Conservation (phyloP, 306 rosid species). For the Lathyrus oleraceus region DNA sequence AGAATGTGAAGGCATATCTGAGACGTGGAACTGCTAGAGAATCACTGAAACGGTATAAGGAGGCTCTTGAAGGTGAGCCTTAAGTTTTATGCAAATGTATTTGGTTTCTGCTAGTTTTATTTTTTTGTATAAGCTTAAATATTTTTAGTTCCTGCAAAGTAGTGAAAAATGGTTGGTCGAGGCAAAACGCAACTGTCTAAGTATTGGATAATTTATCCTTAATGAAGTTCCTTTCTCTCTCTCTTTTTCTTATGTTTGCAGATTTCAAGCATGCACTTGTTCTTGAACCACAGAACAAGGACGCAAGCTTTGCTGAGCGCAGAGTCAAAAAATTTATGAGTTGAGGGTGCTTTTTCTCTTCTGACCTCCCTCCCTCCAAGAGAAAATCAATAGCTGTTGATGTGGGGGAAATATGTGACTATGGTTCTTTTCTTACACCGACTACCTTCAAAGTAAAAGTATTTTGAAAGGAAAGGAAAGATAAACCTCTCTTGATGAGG, state of each 20-base stretch:
- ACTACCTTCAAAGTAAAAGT: not conserved
- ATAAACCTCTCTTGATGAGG: slow-evolving; percentile 18
- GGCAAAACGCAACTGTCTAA: no score
- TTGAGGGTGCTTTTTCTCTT: slow-evolving; percentile 33
- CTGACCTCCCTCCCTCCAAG: not conserved
- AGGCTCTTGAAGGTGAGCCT: slow-evolving; percentile 67
- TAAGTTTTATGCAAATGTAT: not conserved
- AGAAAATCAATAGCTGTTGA: slow-evolving; percentile 20
- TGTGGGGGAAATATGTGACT: not conserved
- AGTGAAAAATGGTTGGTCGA: no score
- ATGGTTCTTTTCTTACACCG: not conserved
- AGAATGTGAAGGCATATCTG: slow-evolving; percentile 92
- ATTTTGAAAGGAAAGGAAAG: not conserved
- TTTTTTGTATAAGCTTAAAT: not conserved
- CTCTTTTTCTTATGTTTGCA: slow-evolving; percentile 40
- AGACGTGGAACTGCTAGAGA: slow-evolving; percentile 94
- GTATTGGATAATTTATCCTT: not conserved
- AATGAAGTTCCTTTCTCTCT: slow-evolving; percentile 9
- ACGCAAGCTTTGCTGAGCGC: slow-evolving; percentile 60
- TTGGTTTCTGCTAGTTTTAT: not conserved
- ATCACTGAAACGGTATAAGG: slow-evolving; percentile 57
- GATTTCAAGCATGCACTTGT: slow-evolving; percentile 85
- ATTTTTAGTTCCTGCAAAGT: not conserved
- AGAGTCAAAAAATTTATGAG: slow-evolving; percentile 60
- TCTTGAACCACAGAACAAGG: slow-evolving; percentile 84